A percentile compares a stretch with the other conserved stretches of the same genome.
These are phyloP conservation scores for Rhododendron mucronatum DNA, from an alignment of 148 eudicot species.

Conservation along the genomic window DNA sequence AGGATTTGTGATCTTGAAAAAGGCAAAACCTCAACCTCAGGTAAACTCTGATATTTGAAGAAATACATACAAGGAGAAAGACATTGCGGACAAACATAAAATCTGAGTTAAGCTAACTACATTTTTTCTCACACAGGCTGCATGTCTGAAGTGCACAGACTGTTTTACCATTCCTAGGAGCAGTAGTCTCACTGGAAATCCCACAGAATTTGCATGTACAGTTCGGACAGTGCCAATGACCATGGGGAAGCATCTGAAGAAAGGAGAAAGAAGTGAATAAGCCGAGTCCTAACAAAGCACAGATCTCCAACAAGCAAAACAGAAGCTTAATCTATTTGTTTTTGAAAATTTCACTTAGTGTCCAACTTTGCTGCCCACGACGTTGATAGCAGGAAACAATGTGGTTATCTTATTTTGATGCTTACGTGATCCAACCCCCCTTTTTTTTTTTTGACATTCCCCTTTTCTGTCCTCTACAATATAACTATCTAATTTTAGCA, in stretches of 20 bases:
- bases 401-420: not conserved
- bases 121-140: slow-evolving; percentile 80
- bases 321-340: not conserved
- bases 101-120: slow-evolving; percentile 30
- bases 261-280: slow-evolving; percentile 11
- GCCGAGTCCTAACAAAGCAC: not conserved
- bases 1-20: slow-evolving; percentile 64
- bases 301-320: not conserved
- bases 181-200: slow-evolving; percentile 28
- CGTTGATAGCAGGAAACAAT: not conserved
- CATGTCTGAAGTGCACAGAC: slow-evolving; percentile 41
- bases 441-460: not conserved
- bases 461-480: not conserved
- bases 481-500: not conserved
- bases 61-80: not conserved
- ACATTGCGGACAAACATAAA: not conserved
- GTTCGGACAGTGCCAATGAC: slow-evolving; percentile 95
- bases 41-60: not conserved
- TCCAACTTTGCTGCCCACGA: not conserved
- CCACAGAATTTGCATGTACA: slow-evolving; percentile 90
- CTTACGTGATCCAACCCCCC: not conserved
- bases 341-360: not conserved
- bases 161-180: slow-evolving; percentile 10
- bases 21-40: slow-evolving; percentile 14
- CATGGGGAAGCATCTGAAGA: slow-evolving; percentile 85